Conservation (phyloP, 225 moss, liverwort and hornwort species). For the Climacium dendroides region DNA sequence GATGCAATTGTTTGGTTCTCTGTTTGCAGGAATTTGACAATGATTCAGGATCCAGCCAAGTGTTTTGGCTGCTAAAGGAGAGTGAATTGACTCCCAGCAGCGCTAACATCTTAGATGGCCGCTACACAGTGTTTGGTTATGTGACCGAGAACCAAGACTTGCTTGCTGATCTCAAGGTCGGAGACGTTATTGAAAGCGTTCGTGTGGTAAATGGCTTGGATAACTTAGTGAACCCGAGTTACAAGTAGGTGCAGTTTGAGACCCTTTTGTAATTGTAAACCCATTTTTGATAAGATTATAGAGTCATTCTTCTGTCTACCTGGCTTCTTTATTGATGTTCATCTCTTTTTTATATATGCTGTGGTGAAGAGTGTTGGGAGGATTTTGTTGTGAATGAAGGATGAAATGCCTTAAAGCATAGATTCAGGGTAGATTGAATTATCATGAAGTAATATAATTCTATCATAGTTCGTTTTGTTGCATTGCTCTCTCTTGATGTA, state of each 20-base stretch:
- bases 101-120: conserved; percentile 88
- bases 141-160: conserved; percentile 71
- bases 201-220: conserved; percentile 71
- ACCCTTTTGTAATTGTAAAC: conserved; percentile 5
- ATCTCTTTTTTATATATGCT: neutral
- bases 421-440: neutral
- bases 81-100: conserved; percentile 88
- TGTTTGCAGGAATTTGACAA: conserved; percentile 71
- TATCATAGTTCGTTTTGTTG: neutral
- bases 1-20: neutral
- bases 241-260: conserved; percentile 23
- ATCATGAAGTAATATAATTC: neutral
- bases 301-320: neutral
- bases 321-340: neutral
- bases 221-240: conserved; percentile 86
- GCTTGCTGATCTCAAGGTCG: conserved; percentile 92
- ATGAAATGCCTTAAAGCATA: neutral
- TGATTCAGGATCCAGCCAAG: conserved; percentile 89
- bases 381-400: neutral
- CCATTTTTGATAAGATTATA: conserved; percentile 14
- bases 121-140: conserved; percentile 87
- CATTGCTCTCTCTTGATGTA: neutral
- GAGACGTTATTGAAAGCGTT: conserved; percentile 84
- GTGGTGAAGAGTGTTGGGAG: neutral
- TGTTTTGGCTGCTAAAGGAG: conserved; percentile 95